Evolutionary conservation across 1,284 basidiomycete species (phyloP).

Genomic region (Cryptococcus hybrid): DNA sequence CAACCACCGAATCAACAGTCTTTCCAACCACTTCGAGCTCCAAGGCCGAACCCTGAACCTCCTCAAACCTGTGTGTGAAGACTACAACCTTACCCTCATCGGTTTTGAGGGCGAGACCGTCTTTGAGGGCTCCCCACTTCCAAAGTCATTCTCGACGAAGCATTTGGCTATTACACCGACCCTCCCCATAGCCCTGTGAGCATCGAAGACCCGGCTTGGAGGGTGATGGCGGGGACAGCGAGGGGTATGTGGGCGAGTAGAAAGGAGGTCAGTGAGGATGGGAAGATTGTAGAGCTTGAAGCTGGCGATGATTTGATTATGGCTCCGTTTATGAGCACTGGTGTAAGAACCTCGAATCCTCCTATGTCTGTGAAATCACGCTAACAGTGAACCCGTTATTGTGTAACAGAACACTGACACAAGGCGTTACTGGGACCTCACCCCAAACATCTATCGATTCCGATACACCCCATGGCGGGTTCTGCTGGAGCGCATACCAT

Average conservation of each 20-base stretch:
- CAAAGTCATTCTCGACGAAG: constrained; percentile 11
- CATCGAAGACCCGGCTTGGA: constrained; percentile 24
- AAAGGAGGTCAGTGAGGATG: constrained; percentile 21
- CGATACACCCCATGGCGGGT: constrained; percentile 41
- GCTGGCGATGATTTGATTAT: constrained; percentile 28
- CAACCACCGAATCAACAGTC: constrained; percentile 39
- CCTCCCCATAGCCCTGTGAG: constrained; percentile 31
- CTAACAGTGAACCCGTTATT: too few species aligned
- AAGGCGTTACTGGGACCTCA: constrained; percentile 49
- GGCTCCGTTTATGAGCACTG: constrained; percentile 28
- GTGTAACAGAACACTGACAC: constrained; percentile 51
- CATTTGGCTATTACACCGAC: constrained; percentile 27
- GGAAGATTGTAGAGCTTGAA: constrained; percentile 18
- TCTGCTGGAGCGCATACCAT: constrained; percentile 53
- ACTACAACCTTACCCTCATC: constrained; percentile 30
- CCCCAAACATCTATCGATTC: constrained; percentile 54
- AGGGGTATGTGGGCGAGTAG: constrained; percentile 30
- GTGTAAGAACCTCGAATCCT: constrained; percentile 14
- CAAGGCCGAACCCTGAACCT: constrained; percentile 21
- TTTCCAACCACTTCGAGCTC: constrained; percentile 28
- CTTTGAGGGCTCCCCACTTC: constrained; percentile 9
- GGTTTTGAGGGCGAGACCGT: constrained; percentile 25
- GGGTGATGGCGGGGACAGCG: constrained; percentile 26
- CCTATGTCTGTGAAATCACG: too few species aligned
- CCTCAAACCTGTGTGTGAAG: constrained; percentile 25